Evolutionary conservation across 306 rosid genomes (phyloP), one percentile per base, ranked within the genome.

Genomic region (Trifolium fragiferum): DNA sequence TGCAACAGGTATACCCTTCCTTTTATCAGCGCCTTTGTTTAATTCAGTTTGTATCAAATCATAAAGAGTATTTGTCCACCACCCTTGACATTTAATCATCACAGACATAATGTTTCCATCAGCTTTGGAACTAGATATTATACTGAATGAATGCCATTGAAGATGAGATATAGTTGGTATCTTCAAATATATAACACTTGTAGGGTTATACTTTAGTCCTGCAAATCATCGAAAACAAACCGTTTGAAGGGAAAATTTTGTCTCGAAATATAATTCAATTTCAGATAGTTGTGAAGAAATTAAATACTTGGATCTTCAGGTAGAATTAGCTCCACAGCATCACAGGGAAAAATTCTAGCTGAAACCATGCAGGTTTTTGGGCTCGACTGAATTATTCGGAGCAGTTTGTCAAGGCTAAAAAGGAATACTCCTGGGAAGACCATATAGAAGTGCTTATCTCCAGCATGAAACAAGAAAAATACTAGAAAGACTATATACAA

Each of bases 81-180:
- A 71, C 46, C 97, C 92, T 79, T 90, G 91, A 21, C 90, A 81
- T 90, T 88, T 94, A 11, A 90, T 72, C 59, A 94, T 74, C 40
- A 94, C 74, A 8, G 97, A 86, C 84, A 87, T 78, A 13, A 79
- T 83, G 50, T 74, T 35, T 1, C 84, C 81, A 61, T 94, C 91
- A 37, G 82, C 78, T 8, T 80, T 82, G 63, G 93, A 87, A 80
- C 98, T 88, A 27, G 98, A 94, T 77, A 85, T 86, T 80, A 94
- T 82, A 62, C 96, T 94, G 80, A 94, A 94, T 37, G 98, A 82
- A 80, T 94, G 97, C 98, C 97, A 91, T 59, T 94, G 91, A 80
- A 82, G 85, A 72, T 78, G 91, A 41, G 98, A 91, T 70, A 94
- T 86, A 38, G 84, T 77, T 55, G 93, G 97, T 54, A 94, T 73